Evolutionary conservation across 805 yeast species (phyloP).

Genomic region (Starmerella sp.): DNA sequence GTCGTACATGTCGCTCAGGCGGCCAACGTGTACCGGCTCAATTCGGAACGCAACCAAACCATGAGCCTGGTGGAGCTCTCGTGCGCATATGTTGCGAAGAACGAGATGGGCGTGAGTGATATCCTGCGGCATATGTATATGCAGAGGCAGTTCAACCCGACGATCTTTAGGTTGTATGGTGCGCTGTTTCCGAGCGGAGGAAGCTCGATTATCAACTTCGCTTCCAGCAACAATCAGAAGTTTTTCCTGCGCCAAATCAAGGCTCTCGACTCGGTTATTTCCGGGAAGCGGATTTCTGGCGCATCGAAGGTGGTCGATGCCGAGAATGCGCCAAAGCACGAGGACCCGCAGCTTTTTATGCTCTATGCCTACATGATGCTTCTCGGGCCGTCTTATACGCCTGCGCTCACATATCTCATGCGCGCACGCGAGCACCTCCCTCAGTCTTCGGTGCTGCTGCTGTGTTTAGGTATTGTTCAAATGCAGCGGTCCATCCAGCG

Average conservation of each 20-base stretch:
- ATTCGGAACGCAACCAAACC: slow-evolving; percentile 46
- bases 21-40: slow-evolving; percentile 66
- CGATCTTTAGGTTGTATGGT: slow-evolving; percentile 52
- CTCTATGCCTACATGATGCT: slow-evolving; percentile 73
- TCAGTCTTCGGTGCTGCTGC: slow-evolving; percentile 66
- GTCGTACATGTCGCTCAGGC: slow-evolving; percentile 64
- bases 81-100: slow-evolving; percentile 39
- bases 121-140: slow-evolving; percentile 54
- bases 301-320: slow-evolving; percentile 52
- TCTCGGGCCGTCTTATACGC: slow-evolving; percentile 68
- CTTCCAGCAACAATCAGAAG: slow-evolving; percentile 78
- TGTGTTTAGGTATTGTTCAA: slow-evolving; percentile 68
- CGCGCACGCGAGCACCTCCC: slow-evolving; percentile 58
- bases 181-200: slow-evolving; percentile 55
- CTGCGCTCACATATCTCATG: slow-evolving; percentile 67
- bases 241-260: slow-evolving; percentile 81
- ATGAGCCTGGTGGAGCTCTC: slow-evolving; percentile 60
- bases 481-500: slow-evolving; percentile 88
- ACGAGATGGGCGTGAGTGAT: slow-evolving; percentile 43
- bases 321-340: slow-evolving; percentile 17
- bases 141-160: slow-evolving; percentile 64
- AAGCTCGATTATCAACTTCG: slow-evolving; percentile 47
- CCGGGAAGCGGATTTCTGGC: slow-evolving; percentile 47
- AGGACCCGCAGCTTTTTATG: slow-evolving; percentile 56
- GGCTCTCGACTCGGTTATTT: slow-evolving; percentile 65